Evolutionary conservation across 2,329 filamentous ascomycete species (phyloP).

Genomic region (Monosporascus sp.): DNA sequence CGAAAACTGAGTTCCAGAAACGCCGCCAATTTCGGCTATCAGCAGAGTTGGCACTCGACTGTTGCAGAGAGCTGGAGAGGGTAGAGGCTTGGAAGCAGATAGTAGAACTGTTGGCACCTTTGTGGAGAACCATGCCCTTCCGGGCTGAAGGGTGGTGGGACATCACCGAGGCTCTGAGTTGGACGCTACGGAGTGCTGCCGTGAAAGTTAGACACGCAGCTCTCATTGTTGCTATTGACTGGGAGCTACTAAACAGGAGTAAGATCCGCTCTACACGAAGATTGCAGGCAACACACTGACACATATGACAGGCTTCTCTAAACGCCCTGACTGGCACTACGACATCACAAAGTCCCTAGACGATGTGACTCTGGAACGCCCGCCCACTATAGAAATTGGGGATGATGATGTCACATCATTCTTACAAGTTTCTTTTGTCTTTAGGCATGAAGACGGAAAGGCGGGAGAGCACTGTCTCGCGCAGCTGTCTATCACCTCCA

Average conservation of each 20-base stretch:
- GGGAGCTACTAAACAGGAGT: slow-evolving; percentile 59
- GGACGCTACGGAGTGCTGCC: slow-evolving; percentile 55
- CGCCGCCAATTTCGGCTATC: slow-evolving; percentile 47
- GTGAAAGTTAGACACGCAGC: slow-evolving; percentile 45
- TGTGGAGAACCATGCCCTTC: slow-evolving; percentile 54
- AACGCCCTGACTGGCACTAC: slow-evolving; percentile 53
- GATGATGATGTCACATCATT: slow-evolving; percentile 49
- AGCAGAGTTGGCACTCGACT: slow-evolving; percentile 52
- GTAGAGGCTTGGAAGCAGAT: slow-evolving; percentile 48
- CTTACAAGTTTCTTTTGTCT: slow-evolving; percentile 50
- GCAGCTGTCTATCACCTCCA: slow-evolving; percentile 53
- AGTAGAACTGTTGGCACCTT: slow-evolving; percentile 46
- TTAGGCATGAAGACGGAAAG: slow-evolving; percentile 52
- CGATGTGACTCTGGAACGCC: slow-evolving; percentile 36
- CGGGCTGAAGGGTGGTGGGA: slow-evolving; percentile 55
- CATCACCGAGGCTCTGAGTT: slow-evolving; percentile 54
- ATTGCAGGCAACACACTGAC: slow-evolving; percentile 12
- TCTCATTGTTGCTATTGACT: slow-evolving; percentile 56
- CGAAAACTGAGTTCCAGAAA: slow-evolving; percentile 48
- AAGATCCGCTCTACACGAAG: slow-evolving; percentile 19
- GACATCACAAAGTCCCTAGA: slow-evolving; percentile 54
- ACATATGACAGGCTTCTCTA: slow-evolving; percentile 41
- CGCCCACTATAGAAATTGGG: slow-evolving; percentile 44
- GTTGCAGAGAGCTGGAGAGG: slow-evolving; percentile 48
- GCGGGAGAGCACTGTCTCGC: slow-evolving; percentile 55